Evolutionary conservation across 768 basidiomycete species (phyloP).

Genomic region (Rhodotorula toruloides): DNA sequence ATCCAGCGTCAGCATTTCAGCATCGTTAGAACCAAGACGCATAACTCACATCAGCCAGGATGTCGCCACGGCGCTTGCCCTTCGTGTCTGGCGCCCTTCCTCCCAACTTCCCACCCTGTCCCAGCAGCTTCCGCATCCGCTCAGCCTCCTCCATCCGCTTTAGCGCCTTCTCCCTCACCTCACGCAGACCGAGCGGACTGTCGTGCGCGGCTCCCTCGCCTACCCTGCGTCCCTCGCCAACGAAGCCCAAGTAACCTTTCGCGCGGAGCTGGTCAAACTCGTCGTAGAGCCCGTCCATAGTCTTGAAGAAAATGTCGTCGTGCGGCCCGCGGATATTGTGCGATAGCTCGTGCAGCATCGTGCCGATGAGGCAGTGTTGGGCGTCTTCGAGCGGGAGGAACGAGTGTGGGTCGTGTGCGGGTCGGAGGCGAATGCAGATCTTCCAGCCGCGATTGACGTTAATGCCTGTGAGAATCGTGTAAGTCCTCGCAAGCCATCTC

Average conservation of each 20-base stretch:
- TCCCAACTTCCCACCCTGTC: constrained; percentile 58
- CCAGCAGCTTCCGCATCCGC: constrained; percentile 52
- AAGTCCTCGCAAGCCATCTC: not conserved
- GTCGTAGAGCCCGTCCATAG: constrained; percentile 65
- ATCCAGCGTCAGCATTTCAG: not conserved
- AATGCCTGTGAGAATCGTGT: constrained; percentile 4
- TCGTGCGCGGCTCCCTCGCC: constrained; percentile 63
- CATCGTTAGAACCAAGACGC: not conserved
- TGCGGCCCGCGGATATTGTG: constrained; percentile 37
- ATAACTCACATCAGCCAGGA: constrained; percentile 62
- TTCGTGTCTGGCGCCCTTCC: constrained; percentile 26
- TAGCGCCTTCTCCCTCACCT: constrained; percentile 61
- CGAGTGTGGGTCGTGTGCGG: constrained; percentile 43
- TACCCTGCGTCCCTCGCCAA: constrained; percentile 72
- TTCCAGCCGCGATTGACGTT: constrained; percentile 68
- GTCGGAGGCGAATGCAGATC: constrained; percentile 77
- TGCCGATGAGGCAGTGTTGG: constrained; percentile 61
- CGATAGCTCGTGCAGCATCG: constrained; percentile 52
- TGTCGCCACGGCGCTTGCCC: constrained; percentile 60
- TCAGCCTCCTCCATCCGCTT: constrained; percentile 74
- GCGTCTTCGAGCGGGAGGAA: constrained; percentile 53
- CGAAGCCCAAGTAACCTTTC: constrained; percentile 78
- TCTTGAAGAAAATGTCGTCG: constrained; percentile 55
- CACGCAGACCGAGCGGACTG: not conserved
- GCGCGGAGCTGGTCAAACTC: constrained; percentile 75